Conservation (phyloP, 2,329 filamentous ascomycete genomes). For the Clarireedia monteithiana region DNA sequence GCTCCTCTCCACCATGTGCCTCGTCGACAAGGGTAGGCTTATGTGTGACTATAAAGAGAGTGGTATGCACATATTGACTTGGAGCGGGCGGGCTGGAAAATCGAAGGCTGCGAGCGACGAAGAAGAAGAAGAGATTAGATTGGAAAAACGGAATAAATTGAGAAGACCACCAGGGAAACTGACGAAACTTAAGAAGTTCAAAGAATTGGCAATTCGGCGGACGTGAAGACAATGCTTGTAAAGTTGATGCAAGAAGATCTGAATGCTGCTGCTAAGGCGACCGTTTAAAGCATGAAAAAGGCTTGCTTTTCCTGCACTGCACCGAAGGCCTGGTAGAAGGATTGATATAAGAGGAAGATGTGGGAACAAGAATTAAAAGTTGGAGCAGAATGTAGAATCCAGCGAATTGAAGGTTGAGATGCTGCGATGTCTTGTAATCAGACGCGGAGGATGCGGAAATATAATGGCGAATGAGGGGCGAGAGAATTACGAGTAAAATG, state of each 20-base stretch:
- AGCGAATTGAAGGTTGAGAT: not conserved
- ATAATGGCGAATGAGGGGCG: not conserved
- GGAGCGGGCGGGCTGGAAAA: too few relatives aligned
- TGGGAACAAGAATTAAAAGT: not conserved
- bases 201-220: not conserved
- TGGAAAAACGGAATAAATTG: too few relatives aligned
- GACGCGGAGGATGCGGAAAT: not conserved
- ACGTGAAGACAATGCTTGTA: not conserved
- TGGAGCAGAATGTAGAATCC: not conserved
- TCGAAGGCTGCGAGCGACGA: too few relatives aligned
- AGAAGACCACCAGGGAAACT: too few relatives aligned
- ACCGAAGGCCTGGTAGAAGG: slow-evolving; percentile 9
- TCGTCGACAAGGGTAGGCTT: not conserved
- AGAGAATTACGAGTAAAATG: too few relatives aligned
- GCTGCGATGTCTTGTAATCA: not conserved
- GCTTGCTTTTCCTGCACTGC: not conserved
- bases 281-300: not conserved
- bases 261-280: not conserved
- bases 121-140: too few relatives aligned
- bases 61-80: too few relatives aligned
- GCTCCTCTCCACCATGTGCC: not conserved
- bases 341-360: not conserved
- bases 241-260: not conserved
- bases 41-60: too few relatives aligned
- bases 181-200: too few relatives aligned